Evolutionary conservation across 768 basidiomycete genomes (phyloP), one percentile per base, ranked within the genome.

Genomic region (Panellus pusillus): DNA sequence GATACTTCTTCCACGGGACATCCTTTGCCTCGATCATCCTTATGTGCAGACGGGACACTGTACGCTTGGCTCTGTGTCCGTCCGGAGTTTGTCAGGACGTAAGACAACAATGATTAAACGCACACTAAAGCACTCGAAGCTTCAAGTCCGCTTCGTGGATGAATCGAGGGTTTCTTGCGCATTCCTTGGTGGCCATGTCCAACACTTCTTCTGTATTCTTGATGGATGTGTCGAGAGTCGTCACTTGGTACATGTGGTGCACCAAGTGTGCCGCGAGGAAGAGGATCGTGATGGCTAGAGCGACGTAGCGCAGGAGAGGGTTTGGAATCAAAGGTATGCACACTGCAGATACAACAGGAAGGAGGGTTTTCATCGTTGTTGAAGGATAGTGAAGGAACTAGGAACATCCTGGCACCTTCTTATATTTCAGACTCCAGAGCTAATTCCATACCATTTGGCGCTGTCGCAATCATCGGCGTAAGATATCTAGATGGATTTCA

Each of bases 141-240:
- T 45, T 20, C 12, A 44, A 18, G 43, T 18, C 36, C 27, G 40
- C 36, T 31, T 42, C 42, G n/a, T 28, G 20, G 3, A 54, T 7
- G 47, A 54, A 54, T 6, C 47, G 28, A 3, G 53, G 53, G 17
- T 54, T 41, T 37, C 35, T 38, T 18, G 17, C 6, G 47, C 47
- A 54, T 44, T 54, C 47, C 9, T 38, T 15, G 18, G 32, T 17
- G 29, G 37, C 44, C 35, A 7, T 40, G 9, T 19, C 36, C 47
- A 55, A 39, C 7, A 55, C 9, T 7, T 2, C 15, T 1, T 55
- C 38, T 13, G 44, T 11, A 0, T 44, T 37, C 44, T 49, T 20
- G 37, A 40, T 2, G 15, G 31, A 19, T 8, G 36, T 19, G 4
- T 44, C 47, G 20, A 50, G 28, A 2, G n/a, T 36, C 19, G 0